Base-by-base conservation (phyloP, 768 basidiomycete genomes). In the Chalciporus chontae region DNA sequence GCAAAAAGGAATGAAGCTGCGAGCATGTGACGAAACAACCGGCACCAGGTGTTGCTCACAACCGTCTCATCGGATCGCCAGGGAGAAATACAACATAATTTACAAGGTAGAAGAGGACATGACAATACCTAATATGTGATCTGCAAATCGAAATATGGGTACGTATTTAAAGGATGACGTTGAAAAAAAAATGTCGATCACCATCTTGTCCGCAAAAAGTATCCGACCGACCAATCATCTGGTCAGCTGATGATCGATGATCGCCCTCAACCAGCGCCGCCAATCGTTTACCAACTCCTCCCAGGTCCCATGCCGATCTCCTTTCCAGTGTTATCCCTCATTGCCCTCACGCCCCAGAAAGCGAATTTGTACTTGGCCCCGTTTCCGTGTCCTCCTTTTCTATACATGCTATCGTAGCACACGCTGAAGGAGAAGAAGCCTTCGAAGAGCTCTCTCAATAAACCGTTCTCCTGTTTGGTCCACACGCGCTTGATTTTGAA, bases 331-430 rank as follows among this genome's bases (percentile, higher is more conserved):
- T 62, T 59, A 39, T 66, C 60, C 43, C 59, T 69, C 60, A 69
- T 59, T 2, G 69, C 71, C 27, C 71, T 57, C 14, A 73, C 66
- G 26, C 65, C 72, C 72, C 72, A 74, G 50, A 72, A 72, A 1
- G 65, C 61, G 39, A 66, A 63, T 23, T 56, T 61, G 45, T 55
- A 51, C 29, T 44, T 61, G 15, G 65, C 57, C 9, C 71, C 70
- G 3, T 50, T 57, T 4, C 73, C 69, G 26, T 73, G 69, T 6
- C 69, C 73, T 24, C 62, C 69, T 43, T 69, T 66, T 15, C 57
- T 56, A 46, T 71, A 71, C 54, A 73, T 49, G 29, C 48, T 49
- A 40, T 69, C 68, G 41, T 69, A 71, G 32, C 46, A 56, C 17
- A 73, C 61, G 13, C 63, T 55, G 43, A 74, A 72, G 31, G 69